These are phyloP conservation scores for Paraphaeosphaeria minitans DNA, from an alignment of 2,329 filamentous ascomycete species.

Conservation along the genomic window DNA sequence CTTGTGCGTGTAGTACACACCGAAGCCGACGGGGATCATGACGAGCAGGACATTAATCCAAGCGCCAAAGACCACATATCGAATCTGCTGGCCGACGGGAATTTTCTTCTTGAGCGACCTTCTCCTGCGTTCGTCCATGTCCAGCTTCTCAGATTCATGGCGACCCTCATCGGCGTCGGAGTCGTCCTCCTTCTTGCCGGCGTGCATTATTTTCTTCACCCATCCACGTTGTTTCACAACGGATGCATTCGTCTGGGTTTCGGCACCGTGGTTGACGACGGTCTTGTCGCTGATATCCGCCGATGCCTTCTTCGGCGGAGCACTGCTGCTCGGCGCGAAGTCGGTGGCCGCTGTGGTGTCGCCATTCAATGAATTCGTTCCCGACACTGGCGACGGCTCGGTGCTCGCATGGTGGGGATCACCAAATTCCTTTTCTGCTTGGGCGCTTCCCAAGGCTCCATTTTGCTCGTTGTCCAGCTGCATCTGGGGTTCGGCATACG, in stretches of 20 bases:
- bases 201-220: constrained; percentile 41
- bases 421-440: constrained; percentile 38
- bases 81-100: constrained; percentile 60
- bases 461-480: constrained; percentile 33
- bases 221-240: constrained; percentile 30
- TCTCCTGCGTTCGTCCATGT: constrained; percentile 39
- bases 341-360: constrained; percentile 19
- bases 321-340: constrained; percentile 14
- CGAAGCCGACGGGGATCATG: constrained; percentile 77
- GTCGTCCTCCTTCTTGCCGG: constrained; percentile 23
- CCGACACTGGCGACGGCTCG: constrained; percentile 33
- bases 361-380: constrained; percentile 14
- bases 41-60: constrained; percentile 86
- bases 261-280: constrained; percentile 14
- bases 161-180: constrained; percentile 23
- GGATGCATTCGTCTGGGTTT: constrained; percentile 11
- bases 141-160: constrained; percentile 28
- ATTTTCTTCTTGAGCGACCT: constrained; percentile 42
- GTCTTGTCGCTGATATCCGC: constrained; percentile 33
- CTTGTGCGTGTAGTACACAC: constrained; percentile 66
- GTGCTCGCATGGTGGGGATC: constrained; percentile 36
- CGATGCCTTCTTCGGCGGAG: constrained; percentile 18
- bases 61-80: constrained; percentile 76
- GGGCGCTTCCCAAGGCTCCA: constrained; percentile 27
- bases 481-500: constrained; percentile 32